phyloP scores from a whole-genome alignment of 2,329 filamentous ascomycete genomes.

The Cylindrodendrum hubeiense region DNA sequence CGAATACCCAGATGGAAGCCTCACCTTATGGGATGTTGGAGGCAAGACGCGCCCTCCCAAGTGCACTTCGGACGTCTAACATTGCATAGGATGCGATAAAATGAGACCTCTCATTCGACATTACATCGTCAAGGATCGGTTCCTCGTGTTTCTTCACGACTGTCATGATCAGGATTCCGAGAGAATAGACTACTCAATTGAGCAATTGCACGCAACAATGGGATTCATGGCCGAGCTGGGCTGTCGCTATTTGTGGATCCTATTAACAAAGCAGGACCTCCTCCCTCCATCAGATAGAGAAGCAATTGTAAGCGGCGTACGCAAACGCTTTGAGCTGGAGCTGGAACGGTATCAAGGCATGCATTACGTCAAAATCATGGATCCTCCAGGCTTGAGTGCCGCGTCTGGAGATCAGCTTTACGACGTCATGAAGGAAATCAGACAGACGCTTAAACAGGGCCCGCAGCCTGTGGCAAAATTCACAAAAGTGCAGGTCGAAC shows the following conservation, averaged over 20 bases:
- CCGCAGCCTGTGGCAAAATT: neutral
- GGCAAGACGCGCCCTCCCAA: constrained; percentile 25
- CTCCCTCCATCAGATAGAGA: constrained; percentile 34
- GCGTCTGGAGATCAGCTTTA: constrained; percentile 25
- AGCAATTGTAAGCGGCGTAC: constrained; percentile 25
- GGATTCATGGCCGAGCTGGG: constrained; percentile 34
- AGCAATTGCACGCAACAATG: constrained; percentile 41
- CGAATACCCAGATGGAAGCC: constrained; percentile 30
- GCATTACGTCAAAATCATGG: constrained; percentile 34
- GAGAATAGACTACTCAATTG: constrained; percentile 42
- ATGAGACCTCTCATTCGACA: constrained; percentile 44
- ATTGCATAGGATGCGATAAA: constrained; percentile 42
- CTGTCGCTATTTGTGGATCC: constrained; percentile 43
- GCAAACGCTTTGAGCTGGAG: constrained; percentile 27
- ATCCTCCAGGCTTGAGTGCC: constrained; percentile 41
- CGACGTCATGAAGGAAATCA: constrained; percentile 33
- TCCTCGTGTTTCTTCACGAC: constrained; percentile 47
- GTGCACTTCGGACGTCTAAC: neutral
- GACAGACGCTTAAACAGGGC: constrained; percentile 24
- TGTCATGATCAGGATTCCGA: constrained; percentile 41
- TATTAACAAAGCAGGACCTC: constrained; percentile 50
- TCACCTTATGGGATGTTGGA: constrained; percentile 47
- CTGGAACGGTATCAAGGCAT: constrained; percentile 19
- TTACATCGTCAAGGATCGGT: constrained; percentile 42
- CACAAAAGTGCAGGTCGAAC: constrained; percentile 14